Evolutionary conservation across 2,329 filamentous ascomycete genomes (phyloP).

Genomic region (Xylaria sp.): DNA sequence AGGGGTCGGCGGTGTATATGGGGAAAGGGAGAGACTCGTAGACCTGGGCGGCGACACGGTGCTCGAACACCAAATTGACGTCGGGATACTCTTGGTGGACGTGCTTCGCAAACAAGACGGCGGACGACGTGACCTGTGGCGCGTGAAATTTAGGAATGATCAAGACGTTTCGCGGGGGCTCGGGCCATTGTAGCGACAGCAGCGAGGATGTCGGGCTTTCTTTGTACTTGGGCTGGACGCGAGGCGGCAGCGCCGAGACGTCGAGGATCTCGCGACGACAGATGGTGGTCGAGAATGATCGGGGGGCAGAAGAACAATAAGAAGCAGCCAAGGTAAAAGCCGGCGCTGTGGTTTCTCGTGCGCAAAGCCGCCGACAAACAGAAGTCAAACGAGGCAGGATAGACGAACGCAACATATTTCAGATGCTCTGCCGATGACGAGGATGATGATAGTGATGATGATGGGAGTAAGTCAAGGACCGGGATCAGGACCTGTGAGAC

Average conservation of each 20-base stretch:
- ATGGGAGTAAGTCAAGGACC: conserved; percentile 2
- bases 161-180: conserved; percentile 65
- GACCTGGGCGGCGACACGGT: conserved; percentile 74
- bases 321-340: too few species aligned
- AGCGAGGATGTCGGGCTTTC: conserved; percentile 65
- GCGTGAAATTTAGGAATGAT: conserved; percentile 69
- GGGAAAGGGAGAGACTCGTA: conserved; percentile 78
- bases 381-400: conserved; percentile 3
- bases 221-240: conserved; percentile 71
- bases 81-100: conserved; percentile 82
- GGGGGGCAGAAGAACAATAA: conserved; percentile 33
- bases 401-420: conserved; percentile 28
- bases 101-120: conserved; percentile 71
- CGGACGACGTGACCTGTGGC: conserved; percentile 62
- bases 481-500: conserved; percentile 7
- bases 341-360: conserved; percentile 1
- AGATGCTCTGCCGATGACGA: neutral
- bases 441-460: neutral
- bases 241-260: conserved; percentile 60
- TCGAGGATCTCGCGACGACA: conserved; percentile 60
- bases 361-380: conserved; percentile 8
- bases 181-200: conserved; percentile 64
- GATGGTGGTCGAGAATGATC: conserved; percentile 62
- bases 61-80: conserved; percentile 85
- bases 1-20: conserved; percentile 68